Evolutionary conservation across 2,329 filamentous ascomycete genomes (phyloP), one percentile per base, ranked within the genome.

Genomic region (Chrysosphaeria jannelii): DNA sequence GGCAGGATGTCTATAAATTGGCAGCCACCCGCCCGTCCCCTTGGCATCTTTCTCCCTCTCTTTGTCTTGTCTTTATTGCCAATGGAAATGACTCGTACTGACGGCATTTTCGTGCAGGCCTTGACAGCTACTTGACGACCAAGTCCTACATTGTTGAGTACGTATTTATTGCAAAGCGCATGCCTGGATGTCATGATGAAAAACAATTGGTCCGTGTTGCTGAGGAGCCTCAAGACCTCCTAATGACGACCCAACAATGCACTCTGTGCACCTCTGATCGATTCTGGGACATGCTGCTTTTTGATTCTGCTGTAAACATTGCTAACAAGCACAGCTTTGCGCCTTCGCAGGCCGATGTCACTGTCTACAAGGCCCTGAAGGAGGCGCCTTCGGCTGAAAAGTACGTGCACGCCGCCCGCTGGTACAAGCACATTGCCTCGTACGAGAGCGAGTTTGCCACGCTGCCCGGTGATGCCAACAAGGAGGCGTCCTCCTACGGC

Each of bases 391-490:
- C 70, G 36, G 61, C 70, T 40, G 56, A 58, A 47, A 89, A 89
- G 58, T 90, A 71, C 66, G 78, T 81, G 41, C 59, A 90, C 55
- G 78, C 71, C 42, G 76, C 75, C 44, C 71, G 85, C 50, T 97
- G 85, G 85, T 91, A 90, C 67, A 90, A 88, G 65, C 81, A 97
- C 65, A 75, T 91, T 44, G 64, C 72, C 47, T 71, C 72, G 38
- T 90, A 74, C 56, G 68, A 88, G 60, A 59, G 70, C 36, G 81
- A 93, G 50, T 93, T 93, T 57, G 57, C 70, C 40, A 71, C 66
- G 34, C 72, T 97, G 24, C 62, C 76, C 28, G 85, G 85, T 48
- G 81, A 93, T 53, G 63, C 79, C 38, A 70, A 71, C 47, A 78
- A 85, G 58, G 57, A 69, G 35, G 74, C 69, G 57, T 79, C 72